Conservation (phyloP, 164 flowering plant species). For the Tinospora cordifolia region DNA sequence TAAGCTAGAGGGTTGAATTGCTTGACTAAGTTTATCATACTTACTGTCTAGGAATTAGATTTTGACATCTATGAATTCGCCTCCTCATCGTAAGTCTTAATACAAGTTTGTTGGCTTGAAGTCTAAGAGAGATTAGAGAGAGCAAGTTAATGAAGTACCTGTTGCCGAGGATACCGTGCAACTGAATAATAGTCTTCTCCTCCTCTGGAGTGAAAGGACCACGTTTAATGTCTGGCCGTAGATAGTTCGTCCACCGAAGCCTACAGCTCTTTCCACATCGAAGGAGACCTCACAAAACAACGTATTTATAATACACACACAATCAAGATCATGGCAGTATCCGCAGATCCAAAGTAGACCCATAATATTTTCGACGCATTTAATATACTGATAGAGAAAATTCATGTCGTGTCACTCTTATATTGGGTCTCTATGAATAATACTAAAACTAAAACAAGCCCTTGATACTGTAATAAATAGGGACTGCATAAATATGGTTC, state of each 20-base stretch:
- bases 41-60: too few species aligned
- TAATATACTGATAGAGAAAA: not conserved
- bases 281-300: slow-evolving; percentile 51
- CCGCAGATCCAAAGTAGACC: not conserved
- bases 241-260: slow-evolving; percentile 91
- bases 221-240: slow-evolving; percentile 86
- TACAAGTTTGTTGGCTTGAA: too few species aligned
- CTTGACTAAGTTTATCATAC: too few species aligned
- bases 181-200: slow-evolving; percentile 73
- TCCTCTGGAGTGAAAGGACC: slow-evolving; percentile 82
- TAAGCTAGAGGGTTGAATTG: too few species aligned
- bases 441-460: too few species aligned
- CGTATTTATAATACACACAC: not conserved
- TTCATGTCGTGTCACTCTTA: not conserved
- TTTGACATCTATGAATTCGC: too few species aligned
- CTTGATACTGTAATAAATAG: too few species aligned
- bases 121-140: not conserved
- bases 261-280: slow-evolving; percentile 98
- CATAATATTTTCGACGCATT: not conserved
- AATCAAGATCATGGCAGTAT: not conserved
- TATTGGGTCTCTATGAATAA: too few species aligned
- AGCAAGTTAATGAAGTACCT: slow-evolving; percentile 32
- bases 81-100: too few species aligned
- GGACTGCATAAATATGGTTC: too few species aligned
- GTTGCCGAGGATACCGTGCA: slow-evolving; percentile 89